phyloP scores from a whole-genome alignment of 78 protist genomes.

The Dictyostelium firmibasis region DNA sequence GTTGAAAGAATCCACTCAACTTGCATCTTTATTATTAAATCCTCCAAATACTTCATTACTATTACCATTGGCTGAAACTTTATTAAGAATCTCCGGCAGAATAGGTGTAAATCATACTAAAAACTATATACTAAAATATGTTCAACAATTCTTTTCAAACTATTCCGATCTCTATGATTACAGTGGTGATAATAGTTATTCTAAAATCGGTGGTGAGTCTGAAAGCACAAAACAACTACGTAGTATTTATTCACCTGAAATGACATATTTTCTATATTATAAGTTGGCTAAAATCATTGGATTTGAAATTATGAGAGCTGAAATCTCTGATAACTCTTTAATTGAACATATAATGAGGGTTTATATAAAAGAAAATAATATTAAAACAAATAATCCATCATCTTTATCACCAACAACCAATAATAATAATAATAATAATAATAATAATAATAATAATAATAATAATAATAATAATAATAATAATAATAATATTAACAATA shows the following conservation, averaged over 20 bases:
- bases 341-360: slow-evolving; percentile 64
- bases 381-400: background rate
- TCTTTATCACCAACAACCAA: background rate
- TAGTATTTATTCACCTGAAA: slow-evolving; percentile 67
- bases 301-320: slow-evolving; percentile 40
- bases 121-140: slow-evolving; percentile 38
- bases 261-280: slow-evolving; percentile 63
- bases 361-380: slow-evolving; percentile 33
- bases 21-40: slow-evolving; percentile 35
- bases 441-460: too few relatives aligned
- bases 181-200: slow-evolving; percentile 13
- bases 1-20: slow-evolving; percentile 38
- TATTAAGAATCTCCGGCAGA: slow-evolving; percentile 29
- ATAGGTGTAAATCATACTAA: slow-evolving; percentile 70
- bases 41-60: slow-evolving; percentile 60
- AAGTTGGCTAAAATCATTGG: slow-evolving; percentile 66
- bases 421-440: background rate
- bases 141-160: slow-evolving; percentile 60
- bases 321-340: slow-evolving; percentile 47
- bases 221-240: slow-evolving; percentile 35
- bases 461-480: background rate
- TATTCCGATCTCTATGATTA: slow-evolving; percentile 49
- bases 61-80: slow-evolving; percentile 61
- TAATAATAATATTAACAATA: background rate
- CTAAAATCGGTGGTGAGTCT: background rate